Evolutionary conservation across 2,329 filamentous ascomycete species (phyloP).

Genomic region (Clonostachys solani): DNA sequence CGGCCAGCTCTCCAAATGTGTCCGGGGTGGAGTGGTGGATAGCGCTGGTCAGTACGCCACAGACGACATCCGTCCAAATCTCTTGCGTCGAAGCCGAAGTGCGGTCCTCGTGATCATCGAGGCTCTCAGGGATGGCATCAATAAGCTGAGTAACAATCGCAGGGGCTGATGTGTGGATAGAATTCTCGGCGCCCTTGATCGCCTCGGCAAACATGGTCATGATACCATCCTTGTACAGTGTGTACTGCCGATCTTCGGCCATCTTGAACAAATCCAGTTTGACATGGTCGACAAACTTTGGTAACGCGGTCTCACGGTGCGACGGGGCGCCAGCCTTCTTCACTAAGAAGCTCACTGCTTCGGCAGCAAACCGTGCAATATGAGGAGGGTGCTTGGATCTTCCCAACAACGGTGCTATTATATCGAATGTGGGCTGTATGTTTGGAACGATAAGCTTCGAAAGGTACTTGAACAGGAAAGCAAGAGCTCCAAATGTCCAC

Average conservation of each 20-base stretch:
- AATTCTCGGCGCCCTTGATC: slow-evolving; percentile 56
- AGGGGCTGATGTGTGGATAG: slow-evolving; percentile 55
- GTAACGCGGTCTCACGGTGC: slow-evolving; percentile 69
- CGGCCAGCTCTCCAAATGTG: slow-evolving; percentile 66
- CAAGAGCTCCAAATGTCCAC: slow-evolving; percentile 92
- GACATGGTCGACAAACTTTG: slow-evolving; percentile 66
- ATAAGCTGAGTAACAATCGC: slow-evolving; percentile 49
- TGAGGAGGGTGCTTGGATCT: slow-evolving; percentile 78
- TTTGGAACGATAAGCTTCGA: slow-evolving; percentile 83
- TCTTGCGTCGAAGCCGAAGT: slow-evolving; percentile 38
- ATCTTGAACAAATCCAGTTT: slow-evolving; percentile 60
- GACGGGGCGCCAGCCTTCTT: slow-evolving; percentile 81
- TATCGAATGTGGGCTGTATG: slow-evolving; percentile 75
- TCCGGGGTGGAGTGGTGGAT: slow-evolving; percentile 77
- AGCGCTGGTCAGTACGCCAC: slow-evolving; percentile 73
- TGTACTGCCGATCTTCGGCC: slow-evolving; percentile 51
- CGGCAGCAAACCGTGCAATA: slow-evolving; percentile 87
- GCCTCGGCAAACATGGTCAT: slow-evolving; percentile 93
- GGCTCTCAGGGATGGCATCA: slow-evolving; percentile 36
- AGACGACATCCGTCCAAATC: slow-evolving; percentile 61
- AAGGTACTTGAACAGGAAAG: slow-evolving; percentile 96
- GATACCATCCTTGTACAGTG: slow-evolving; percentile 77
- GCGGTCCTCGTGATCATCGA: slow-evolving; percentile 25
- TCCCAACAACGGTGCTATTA: slow-evolving; percentile 80
- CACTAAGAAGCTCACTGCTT: slow-evolving; percentile 90